Evolutionary conservation across 2,329 filamentous ascomycete species (phyloP), one percentile per base, ranked within the genome.

Genomic region (Calonectria multiphialidica): DNA sequence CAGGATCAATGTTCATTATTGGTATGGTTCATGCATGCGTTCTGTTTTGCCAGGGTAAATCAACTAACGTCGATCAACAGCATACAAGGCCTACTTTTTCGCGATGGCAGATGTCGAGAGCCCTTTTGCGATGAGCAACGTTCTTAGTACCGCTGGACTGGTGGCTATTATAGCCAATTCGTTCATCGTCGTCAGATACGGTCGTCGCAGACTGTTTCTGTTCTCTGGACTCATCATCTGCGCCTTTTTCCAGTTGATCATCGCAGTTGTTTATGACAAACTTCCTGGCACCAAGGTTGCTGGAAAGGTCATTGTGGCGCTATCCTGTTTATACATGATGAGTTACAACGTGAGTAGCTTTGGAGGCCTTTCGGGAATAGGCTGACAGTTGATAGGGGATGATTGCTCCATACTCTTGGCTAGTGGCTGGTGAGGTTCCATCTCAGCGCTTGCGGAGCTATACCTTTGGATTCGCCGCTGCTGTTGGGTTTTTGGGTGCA

Each of bases 81-180:
- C 76, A 2, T 78, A 78, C 13, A 78, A 78, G 13, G 76, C 76
- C 1, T 78, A 78, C 15, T 78, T 78, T 49, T 78, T 78, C 2
- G 73, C 76, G 1, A 78, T 78, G 76, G 76, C 76, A 0, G 44
- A 77, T 15, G 75, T 78, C 0, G 64, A 76, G 7, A 74, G 73
- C 50, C 76, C 76, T 0, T 78, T 78, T 18, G 76, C 76, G 0
- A 78, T 78, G 76, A 76, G 70, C 12, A 78, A 77, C 3, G 76
- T 78, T 12, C 72, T 78, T 0, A 78, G 76, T n/a, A 78, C 69
- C 10, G 75, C 75, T 12, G 76, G 72, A 0, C 49, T 78, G n/a
- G 64, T 77, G 2, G 75, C 76, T 1, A 78, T 72, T 3, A 78
- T 78, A 13, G 30, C 70, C 15, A 78, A 78, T n/a, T 67, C 69